Conservation (phyloP, 192 early-diverging fungal species). For the Podila epicladia region DNA sequence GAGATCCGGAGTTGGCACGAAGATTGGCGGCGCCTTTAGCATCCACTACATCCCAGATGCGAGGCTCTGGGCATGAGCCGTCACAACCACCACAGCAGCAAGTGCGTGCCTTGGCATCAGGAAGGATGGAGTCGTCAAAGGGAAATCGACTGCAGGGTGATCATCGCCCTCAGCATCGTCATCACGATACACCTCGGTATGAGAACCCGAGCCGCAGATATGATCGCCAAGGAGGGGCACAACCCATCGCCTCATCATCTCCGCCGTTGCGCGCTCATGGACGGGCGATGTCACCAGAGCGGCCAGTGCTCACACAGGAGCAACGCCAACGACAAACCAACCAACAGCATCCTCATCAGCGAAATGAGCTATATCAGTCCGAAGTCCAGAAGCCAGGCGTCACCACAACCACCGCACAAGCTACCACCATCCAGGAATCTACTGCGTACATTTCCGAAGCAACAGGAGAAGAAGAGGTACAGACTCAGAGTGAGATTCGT, state of each 20-base stretch:
- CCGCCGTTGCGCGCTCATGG: background rate
- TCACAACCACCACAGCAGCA: too few relatives aligned
- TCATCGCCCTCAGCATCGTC: background rate
- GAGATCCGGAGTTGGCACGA: background rate
- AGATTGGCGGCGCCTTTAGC: background rate
- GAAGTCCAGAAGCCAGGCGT: background rate
- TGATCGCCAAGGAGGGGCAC: background rate
- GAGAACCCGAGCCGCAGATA: background rate
- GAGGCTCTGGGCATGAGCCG: too few relatives aligned
- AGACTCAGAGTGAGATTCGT: slow-evolving; percentile 25
- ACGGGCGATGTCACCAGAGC: background rate
- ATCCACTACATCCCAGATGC: background rate
- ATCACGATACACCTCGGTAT: background rate
- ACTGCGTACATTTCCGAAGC: background rate
- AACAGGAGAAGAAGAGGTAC: background rate
- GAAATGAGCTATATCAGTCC: background rate
- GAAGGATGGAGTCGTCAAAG: background rate
- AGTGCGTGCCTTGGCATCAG: too few relatives aligned
- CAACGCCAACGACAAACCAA: background rate
- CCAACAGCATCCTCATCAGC: background rate
- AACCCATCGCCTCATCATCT: background rate
- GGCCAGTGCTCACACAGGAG: background rate
- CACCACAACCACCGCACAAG: background rate
- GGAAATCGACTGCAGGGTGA: background rate
- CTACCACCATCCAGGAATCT: background rate